Evolutionary conservation across 2,329 filamentous ascomycete genomes (phyloP).

Genomic region (Tolypocladium endophyticum): DNA sequence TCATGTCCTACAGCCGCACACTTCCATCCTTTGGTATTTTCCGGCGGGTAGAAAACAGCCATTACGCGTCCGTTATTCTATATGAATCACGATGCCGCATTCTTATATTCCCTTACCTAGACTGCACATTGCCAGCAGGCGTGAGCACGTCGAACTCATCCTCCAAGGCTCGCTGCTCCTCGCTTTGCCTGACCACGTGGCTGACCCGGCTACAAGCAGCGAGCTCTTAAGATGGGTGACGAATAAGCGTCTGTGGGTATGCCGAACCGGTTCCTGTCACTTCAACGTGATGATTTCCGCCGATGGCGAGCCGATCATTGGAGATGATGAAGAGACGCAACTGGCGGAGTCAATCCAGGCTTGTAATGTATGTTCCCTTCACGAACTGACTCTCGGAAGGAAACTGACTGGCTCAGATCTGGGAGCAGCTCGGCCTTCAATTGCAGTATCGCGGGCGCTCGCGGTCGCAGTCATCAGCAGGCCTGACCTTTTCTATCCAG

Average conservation of each 20-base stretch:
- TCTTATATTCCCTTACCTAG: constrained; percentile 13
- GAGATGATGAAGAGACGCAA: constrained; percentile 3
- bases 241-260: constrained; percentile 20
- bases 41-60: no score
- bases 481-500: constrained; percentile 22
- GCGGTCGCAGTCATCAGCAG: constrained; percentile 5
- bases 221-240: constrained; percentile 13
- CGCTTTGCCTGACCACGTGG: constrained; percentile 9
- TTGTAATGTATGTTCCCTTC: constrained; percentile 14
- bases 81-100: constrained; percentile 2
- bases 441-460: constrained; percentile 10
- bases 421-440: constrained; percentile 18
- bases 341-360: constrained; percentile 10
- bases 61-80: not conserved
- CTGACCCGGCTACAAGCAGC: constrained; percentile 6
- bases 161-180: constrained; percentile 16
- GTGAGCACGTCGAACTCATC: constrained; percentile 12
- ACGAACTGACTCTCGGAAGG: not conserved
- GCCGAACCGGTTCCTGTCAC: constrained; percentile 16
- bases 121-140: constrained; percentile 11
- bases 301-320: constrained; percentile 8
- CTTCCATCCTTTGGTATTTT: no score
- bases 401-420: constrained; percentile 12
- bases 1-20: no score
- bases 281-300: constrained; percentile 15